Evolutionary conservation across 257 asterid genomes (phyloP), one percentile per base, ranked within the genome.

Genomic region (Thymus quinquecostatus): DNA sequence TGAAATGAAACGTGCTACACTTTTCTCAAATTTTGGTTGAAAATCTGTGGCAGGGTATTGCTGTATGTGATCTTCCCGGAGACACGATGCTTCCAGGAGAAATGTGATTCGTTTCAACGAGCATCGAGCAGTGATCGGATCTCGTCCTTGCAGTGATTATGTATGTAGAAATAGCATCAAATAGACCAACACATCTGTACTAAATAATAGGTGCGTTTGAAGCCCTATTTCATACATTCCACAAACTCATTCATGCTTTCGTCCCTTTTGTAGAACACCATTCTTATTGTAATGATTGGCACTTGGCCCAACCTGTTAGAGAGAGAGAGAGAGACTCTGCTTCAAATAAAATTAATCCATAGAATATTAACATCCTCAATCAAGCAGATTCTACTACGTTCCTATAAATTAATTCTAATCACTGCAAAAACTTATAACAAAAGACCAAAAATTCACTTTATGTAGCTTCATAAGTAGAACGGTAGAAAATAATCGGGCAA

Each of bases 81-180:
- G 99, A 94, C 71, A 94, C 97, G 0, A 94, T 94, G 99, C 99
- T 94, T 81, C 99, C 97, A 0, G 99, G 99, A 81, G 99, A 94
- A 79, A 86, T 91, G 95, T 94, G 76, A 82, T 66, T 10, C 10
- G 4, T 45, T 3, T 1, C 14, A 4, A 3, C 9, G 32, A 8
- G 8, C 11, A 44, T 44, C 12, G 13, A 6, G 28, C 58, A 21
- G 21, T 36, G 8, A 41, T n/a, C 45, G n/a, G 43, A 3, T 33
- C 43, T 30, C 14, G n/a, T 56, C 47, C 30, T 8, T 32, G 49
- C 51, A 57, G 67, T 70, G 73, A 70, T 64, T 48, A 53, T 69
- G 59, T 33, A 29, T 29, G 28, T 69, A 29, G 41, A 21, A 70
- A 70, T 33, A 49, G 68, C 61, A 62, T 55, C 47, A 51, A 27